Evolutionary conservation across 768 basidiomycete genomes (phyloP), one percentile per base, ranked within the genome.

Genomic region (Boletales sp.): DNA sequence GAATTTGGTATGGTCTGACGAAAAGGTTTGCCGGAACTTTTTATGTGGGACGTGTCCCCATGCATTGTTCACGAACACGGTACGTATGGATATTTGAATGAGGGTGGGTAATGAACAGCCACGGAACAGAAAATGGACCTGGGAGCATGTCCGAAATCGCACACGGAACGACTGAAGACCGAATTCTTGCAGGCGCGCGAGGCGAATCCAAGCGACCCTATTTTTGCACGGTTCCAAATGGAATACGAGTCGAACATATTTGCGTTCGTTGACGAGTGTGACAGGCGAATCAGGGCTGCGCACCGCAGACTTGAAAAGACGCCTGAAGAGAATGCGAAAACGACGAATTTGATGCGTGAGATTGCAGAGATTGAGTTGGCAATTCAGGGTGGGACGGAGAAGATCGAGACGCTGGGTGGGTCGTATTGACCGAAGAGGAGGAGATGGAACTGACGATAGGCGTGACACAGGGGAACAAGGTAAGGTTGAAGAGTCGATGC

Each of bases 351-450:
- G 75, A 99, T 99, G 97, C 80, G 93, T 56, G 97, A 99, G 79
- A 97, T 99, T 72, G 97, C 92, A 50, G 97, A 99, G 74, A 97
- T 99, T 67, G 95, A 98, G 75, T 73, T 97, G 57, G 94, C 97
- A 48, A 97, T 98, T 67, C 94, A 98, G 74, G 94, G 94, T 60
- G 94, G 94, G 48, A 99, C 97, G 40, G 91, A 97, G 69, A 97
- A 97, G 76, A 97, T 99, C 60, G 97, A 99, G 72, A 78, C 83
- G 30, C 76, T 98, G 35, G 94, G 91, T 86, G 59, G 48, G 81
- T 71, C 34, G 40, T 42, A 46, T 51, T 55, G 40, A 52, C 51
- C 35, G 51, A 45, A 35, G 56, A 43, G 35, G 4, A 9, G 31
- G 36, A 37, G 40, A 34, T 34, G 32, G 13, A 8, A 6, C 50